Evolutionary conservation across 176 grass and related monocot species (phyloP), one percentile per base, ranked within the genome.

Genomic region (Musa acuminata): DNA sequence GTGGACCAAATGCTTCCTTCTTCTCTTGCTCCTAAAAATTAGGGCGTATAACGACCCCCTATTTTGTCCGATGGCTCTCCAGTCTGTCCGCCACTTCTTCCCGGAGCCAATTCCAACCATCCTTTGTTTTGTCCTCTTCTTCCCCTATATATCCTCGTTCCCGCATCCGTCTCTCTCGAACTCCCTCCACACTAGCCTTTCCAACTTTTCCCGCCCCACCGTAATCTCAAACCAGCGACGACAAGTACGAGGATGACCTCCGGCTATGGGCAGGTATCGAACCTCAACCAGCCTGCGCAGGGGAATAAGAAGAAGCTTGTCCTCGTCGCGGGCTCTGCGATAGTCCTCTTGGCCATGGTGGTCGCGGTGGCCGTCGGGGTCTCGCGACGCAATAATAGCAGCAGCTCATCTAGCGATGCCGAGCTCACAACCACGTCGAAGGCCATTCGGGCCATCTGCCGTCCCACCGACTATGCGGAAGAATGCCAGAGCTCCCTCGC

Each of bases 371-470:
- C 92, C 0, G 84, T 96, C 1, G 82, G 84, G 48, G 80, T 96
- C 43, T 85, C 91, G 2, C 88, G 89, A 69, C 51, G 52, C 67
- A 80, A 62, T 72, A 63, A 70, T 3, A 23, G 55, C 57, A 51
- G 71, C 80, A 62, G 64, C 54, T 9, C 35, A 54, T 54, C 19
- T 2, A 53, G 48, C 11, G 66, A 0, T 0, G 84, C 72, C 8
- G 67, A 43, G 72, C 82, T 96, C 0, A 80, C 83, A 14, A 85
- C 75, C 57, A 92, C 93, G 1, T 83, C 90, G 0, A 96, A 96
- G 85, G 81, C 93, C 9, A 87, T 96, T 9, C 77, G 88, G 58
- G 72, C 88, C 1, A 90, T 96, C 79, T 96, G 93, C 83, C 80
- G 83, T 69, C 85, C 93, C 2, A 88, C 82, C n/a, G 93, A 92